Percentiles rank a stretch among this genome's conserved stretches.
Evolutionary conservation across 768 basidiomycete genomes (phyloP).

Genomic region (Ramaria sp.): DNA sequence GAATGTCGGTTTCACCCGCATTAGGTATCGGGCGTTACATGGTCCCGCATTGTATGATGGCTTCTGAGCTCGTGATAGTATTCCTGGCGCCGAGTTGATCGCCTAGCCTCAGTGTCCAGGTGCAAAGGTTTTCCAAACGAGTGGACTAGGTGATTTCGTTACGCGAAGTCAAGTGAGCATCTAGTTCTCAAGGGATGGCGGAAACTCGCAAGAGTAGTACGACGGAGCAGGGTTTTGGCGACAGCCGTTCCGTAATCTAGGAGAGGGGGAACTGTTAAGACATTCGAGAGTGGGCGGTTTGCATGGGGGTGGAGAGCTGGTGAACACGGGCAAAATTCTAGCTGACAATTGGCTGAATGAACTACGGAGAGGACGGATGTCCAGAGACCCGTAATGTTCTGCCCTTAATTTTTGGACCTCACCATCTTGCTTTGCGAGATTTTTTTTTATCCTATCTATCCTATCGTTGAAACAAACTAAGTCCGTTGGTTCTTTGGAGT

Average conservation of each 20-base stretch:
- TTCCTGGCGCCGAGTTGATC: background rate
- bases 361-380: background rate
- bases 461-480: background rate
- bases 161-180: background rate
- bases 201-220: slow-evolving; percentile 9
- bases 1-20: background rate
- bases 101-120: background rate
- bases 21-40: background rate
- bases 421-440: slow-evolving; percentile 4
- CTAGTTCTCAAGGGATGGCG: background rate
- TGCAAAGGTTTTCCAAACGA: background rate
- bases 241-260: background rate
- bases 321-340: background rate
- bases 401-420: slow-evolving; percentile 1
- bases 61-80: background rate
- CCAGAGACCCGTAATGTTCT: background rate
- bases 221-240: slow-evolving; percentile 6
- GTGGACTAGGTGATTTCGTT: background rate
- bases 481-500: background rate
- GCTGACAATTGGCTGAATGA: background rate
- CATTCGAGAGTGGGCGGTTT: slow-evolving; percentile 4
- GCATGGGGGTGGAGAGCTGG: background rate
- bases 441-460: background rate
- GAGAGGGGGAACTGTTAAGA: background rate
- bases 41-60: background rate